These are phyloP conservation scores for Acmispon strigosus DNA, from an alignment of 306 rosid species.

Conservation along the genomic window DNA sequence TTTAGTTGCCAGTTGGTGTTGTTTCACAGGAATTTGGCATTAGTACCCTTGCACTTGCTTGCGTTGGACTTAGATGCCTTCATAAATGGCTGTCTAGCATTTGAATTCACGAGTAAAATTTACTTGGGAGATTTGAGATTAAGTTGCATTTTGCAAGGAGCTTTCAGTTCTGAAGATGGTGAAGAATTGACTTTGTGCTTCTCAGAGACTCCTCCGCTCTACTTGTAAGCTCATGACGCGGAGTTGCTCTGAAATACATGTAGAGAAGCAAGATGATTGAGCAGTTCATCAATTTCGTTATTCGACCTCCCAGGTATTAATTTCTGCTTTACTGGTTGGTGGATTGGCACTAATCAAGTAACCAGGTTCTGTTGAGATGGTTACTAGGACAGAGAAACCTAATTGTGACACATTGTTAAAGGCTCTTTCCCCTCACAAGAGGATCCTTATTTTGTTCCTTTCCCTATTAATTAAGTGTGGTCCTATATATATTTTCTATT, in stretches of 20 bases:
- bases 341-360: conserved; percentile 14
- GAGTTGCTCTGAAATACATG: conserved; percentile 31
- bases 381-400: background rate
- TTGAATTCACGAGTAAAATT: background rate
- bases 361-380: background rate
- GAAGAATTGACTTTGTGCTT: conserved; percentile 20
- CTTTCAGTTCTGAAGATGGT: conserved; percentile 6
- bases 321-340: conserved; percentile 15
- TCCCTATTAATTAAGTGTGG: background rate
- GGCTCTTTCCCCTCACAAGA: conserved; percentile 15
- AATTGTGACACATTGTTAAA: background rate
- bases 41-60: background rate
- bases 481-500: background rate
- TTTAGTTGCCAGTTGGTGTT: conserved; percentile 7
- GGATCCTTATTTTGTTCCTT: conserved; percentile 9
- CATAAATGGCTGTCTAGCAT: background rate
- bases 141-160: conserved; percentile 11
- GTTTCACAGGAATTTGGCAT: conserved; percentile 23
- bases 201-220: conserved; percentile 13
- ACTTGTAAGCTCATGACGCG: conserved; percentile 41
- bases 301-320: conserved; percentile 95
- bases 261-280: conserved; percentile 70
- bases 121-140: conserved; percentile 11
- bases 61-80: background rate
- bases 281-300: conserved; percentile 90